Conservation (phyloP, 2,329 filamentous ascomycete species). For the Aschersonia sp. region DNA sequence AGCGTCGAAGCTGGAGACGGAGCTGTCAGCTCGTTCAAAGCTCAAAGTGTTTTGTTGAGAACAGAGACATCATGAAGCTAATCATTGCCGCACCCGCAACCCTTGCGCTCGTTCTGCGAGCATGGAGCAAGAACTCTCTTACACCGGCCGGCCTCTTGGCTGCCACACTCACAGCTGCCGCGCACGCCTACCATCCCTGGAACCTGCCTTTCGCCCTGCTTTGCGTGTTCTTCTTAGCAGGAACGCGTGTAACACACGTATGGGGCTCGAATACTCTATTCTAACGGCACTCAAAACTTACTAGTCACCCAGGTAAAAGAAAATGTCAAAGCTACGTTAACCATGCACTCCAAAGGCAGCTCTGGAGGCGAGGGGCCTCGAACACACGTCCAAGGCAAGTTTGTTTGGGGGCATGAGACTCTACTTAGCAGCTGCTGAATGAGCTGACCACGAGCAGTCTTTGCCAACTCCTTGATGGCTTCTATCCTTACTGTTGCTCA, state of each 20-base stretch:
- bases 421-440: background rate
- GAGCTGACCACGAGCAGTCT: slow-evolving; percentile 28
- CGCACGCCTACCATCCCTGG: slow-evolving; percentile 88
- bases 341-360: slow-evolving; percentile 59
- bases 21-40: no score
- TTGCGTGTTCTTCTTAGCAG: slow-evolving; percentile 73
- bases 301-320: slow-evolving; percentile 59
- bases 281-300: background rate
- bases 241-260: slow-evolving; percentile 73
- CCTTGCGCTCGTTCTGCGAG: slow-evolving; percentile 47
- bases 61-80: slow-evolving; percentile 33
- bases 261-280: slow-evolving; percentile 3
- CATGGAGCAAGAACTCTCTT: slow-evolving; percentile 60
- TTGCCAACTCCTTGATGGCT: slow-evolving; percentile 76
- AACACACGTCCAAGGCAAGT: slow-evolving; percentile 62
- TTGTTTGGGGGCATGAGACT: background rate
- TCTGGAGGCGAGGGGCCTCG: slow-evolving; percentile 69
- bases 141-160: slow-evolving; percentile 62
- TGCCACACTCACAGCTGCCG: slow-evolving; percentile 58
- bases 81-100: slow-evolving; percentile 44
- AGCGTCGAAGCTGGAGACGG: no score
- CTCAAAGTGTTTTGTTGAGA: no score
- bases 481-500: slow-evolving; percentile 49
- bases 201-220: slow-evolving; percentile 79
- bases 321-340: slow-evolving; percentile 68